Evolutionary conservation across 306 rosid species (phyloP).

Genomic region (Quercus mongolica): DNA sequence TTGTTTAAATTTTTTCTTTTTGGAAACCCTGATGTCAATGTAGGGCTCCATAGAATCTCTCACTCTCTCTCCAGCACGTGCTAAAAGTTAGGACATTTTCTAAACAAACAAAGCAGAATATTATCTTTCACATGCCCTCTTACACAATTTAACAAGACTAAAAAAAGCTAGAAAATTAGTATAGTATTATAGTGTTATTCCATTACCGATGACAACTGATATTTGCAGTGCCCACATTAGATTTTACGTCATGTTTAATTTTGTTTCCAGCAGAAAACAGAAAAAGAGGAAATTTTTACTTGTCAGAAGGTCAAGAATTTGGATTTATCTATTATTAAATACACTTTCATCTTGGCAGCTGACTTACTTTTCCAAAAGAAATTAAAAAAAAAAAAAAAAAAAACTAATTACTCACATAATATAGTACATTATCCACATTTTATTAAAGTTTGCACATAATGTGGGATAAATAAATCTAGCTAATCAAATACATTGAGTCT

Average conservation of each 20-base stretch:
- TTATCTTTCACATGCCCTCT: conserved; percentile 14
- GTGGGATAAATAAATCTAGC: not conserved
- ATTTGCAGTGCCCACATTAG: too few relatives aligned
- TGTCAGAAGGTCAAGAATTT: not conserved
- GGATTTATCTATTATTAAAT: not conserved
- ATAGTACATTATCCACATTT: not conserved
- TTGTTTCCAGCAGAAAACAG: not conserved
- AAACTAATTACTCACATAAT: not conserved
- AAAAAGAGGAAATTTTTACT: not conserved
- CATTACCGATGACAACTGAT: too few relatives aligned
- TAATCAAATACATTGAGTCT: not conserved
- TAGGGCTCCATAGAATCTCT: not conserved
- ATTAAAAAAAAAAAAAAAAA: not conserved
- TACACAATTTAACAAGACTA: too few relatives aligned
- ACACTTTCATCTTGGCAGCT: not conserved
- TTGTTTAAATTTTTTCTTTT: too few relatives aligned
- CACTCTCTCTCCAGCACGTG: conserved; percentile 5
- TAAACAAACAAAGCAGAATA: not conserved
- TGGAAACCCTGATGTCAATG: too few relatives aligned
- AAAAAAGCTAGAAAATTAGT: too few relatives aligned
- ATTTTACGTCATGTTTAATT: too few relatives aligned
- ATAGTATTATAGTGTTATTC: too few relatives aligned
- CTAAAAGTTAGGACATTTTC: conserved; percentile 5
- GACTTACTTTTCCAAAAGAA: not conserved
- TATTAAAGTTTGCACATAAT: not conserved